phyloP scores from a whole-genome alignment of 495 filamentous ascomycete genomes.

The Extremus antarcticus region DNA sequence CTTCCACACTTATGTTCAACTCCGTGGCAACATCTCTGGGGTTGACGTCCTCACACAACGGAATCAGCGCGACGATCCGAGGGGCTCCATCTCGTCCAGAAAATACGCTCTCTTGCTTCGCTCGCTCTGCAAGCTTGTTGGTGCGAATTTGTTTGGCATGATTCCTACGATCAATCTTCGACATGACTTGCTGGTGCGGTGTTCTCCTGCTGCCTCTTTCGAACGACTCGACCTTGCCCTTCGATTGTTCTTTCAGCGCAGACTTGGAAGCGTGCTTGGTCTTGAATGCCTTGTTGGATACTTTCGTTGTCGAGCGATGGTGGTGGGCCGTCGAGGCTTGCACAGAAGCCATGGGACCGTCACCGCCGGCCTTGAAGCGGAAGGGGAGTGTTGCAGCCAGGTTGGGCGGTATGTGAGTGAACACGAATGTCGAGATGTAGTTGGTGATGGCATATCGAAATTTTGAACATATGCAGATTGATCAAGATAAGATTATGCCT shows the following conservation, averaged over 20 bases:
- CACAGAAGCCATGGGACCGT: constrained; percentile 47
- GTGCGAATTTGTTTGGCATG: constrained; percentile 78
- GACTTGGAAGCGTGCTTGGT: constrained; percentile 80
- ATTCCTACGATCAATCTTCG: constrained; percentile 87
- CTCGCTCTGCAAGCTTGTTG: constrained; percentile 68
- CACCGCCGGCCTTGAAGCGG: constrained; percentile 74
- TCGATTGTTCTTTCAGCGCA: constrained; percentile 64
- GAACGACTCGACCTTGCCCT: constrained; percentile 57
- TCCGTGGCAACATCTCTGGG: constrained; percentile 51
- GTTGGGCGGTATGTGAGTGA: background rate
- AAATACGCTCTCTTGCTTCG: constrained; percentile 67
- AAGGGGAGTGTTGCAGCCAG: constrained; percentile 56
- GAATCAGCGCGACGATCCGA: constrained; percentile 82
- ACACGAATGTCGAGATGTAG: background rate
- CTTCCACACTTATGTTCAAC: constrained; percentile 69
- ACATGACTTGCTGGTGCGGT: constrained; percentile 91
- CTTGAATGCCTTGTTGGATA: constrained; percentile 79
- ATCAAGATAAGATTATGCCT: background rate
- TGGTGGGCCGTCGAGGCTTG: constrained; percentile 49
- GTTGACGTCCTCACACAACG: constrained; percentile 64
- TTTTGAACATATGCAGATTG: background rate
- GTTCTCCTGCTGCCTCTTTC: constrained; percentile 64
- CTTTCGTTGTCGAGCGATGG: constrained; percentile 84
- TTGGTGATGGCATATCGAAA: background rate
- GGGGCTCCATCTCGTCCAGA: constrained; percentile 74